Conservation (phyloP, 345 rosid species). For the Excoecaria cochinchinensis region DNA sequence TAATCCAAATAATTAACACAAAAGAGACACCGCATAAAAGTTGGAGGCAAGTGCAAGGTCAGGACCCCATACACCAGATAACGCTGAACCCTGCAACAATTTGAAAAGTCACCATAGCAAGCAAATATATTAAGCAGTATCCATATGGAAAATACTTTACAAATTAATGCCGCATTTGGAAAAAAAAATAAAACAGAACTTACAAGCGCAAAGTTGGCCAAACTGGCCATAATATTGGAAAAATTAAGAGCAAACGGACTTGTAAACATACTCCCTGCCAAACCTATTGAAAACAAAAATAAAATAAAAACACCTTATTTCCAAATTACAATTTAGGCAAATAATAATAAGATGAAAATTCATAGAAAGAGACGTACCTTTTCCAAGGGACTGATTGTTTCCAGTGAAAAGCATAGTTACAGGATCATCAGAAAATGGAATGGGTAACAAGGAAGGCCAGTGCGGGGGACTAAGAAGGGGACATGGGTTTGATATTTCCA, state of each 20-base stretch:
- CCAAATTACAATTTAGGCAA: not conserved
- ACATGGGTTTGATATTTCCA: conserved; percentile 39
- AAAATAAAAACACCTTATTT: not conserved
- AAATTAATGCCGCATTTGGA: not conserved
- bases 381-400: conserved; percentile 55
- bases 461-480: conserved; percentile 48
- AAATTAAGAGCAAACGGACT: conserved; percentile 34
- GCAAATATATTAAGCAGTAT: too few relatives aligned
- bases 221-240: conserved; percentile 36
- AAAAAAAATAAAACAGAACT: conserved; percentile 22
- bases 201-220: conserved; percentile 56
- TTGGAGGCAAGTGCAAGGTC: not conserved
- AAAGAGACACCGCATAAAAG: not conserved
- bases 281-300: conserved; percentile 32
- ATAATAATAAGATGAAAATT: not conserved
- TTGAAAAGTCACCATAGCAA: too few relatives aligned
- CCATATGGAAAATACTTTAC: too few relatives aligned
- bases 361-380: conserved; percentile 33
- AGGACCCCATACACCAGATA: too few relatives aligned
- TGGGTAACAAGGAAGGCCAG: conserved; percentile 76
- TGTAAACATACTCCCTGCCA: conserved; percentile 49
- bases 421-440: conserved; percentile 53
- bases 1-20: not conserved
- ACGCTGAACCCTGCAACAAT: too few relatives aligned
- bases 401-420: conserved; percentile 66